A percentile compares a stretch with the other conserved stretches of the same genome.
Conservation (phyloP, 2,329 filamentous ascomycete genomes). For the Tympanopsis confertula region DNA sequence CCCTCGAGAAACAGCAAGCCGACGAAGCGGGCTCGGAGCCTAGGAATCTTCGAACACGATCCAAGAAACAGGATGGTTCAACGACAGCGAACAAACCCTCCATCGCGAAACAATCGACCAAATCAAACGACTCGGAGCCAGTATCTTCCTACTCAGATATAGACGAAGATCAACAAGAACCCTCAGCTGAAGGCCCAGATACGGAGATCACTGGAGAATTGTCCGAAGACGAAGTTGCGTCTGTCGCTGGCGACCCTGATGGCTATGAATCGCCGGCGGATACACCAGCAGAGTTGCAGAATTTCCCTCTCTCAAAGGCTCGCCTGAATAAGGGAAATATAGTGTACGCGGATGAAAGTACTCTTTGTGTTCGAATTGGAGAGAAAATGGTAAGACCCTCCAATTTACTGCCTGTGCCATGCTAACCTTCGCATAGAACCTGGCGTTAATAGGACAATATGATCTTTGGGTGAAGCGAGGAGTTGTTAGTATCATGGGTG, state of each 20-base stretch:
- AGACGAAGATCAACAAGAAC: background rate
- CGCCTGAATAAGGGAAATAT: constrained; percentile 20
- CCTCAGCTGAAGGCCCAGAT: background rate
- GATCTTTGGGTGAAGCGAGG: constrained; percentile 43
- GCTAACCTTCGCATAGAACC: constrained; percentile 20
- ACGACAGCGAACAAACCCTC: too few species aligned
- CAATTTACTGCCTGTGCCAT: background rate
- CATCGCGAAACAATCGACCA: too few species aligned
- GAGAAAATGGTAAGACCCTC: constrained; percentile 19
- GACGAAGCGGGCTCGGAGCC: too few species aligned
- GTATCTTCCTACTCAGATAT: too few species aligned
- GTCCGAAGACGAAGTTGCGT: constrained; percentile 9
- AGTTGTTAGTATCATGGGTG: constrained; percentile 42
- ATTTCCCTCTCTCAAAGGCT: constrained; percentile 24
- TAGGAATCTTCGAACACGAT: too few species aligned
- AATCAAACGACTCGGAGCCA: too few species aligned
- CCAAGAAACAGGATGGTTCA: too few species aligned
- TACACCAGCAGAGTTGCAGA: constrained; percentile 15
- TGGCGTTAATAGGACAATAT: constrained; percentile 36
- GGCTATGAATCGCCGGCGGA: constrained; percentile 17
- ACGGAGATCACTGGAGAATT: background rate
- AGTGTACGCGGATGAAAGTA: constrained; percentile 20
- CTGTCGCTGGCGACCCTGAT: constrained; percentile 13
- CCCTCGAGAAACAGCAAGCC: background rate
- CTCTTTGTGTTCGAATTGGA: constrained; percentile 23